A percentile compares a stretch with the other conserved stretches of the same genome.
Evolutionary conservation across 164 flowering plant genomes (phyloP).

Genomic region (Vitis riparia): DNA sequence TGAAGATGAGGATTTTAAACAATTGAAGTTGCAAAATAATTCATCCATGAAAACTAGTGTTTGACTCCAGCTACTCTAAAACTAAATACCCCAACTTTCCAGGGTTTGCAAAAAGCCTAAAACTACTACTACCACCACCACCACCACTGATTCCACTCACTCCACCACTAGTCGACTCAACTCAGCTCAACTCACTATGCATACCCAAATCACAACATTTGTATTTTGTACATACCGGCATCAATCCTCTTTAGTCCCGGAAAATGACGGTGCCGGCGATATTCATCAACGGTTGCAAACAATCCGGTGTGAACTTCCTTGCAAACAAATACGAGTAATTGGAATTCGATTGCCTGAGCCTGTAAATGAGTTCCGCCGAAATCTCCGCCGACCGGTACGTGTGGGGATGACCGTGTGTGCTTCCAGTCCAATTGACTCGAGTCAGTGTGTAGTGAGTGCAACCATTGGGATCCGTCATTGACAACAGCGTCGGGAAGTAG

Average conservation of each 20-base stretch:
- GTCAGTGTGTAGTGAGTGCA: slow-evolving; percentile 70
- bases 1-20: too few species aligned
- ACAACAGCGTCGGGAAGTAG: slow-evolving; percentile 81
- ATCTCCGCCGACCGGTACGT: slow-evolving; percentile 59
- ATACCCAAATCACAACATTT: too few species aligned
- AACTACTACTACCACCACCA: too few species aligned
- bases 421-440: slow-evolving; percentile 86
- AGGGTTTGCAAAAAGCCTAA: too few species aligned
- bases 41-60: too few species aligned
- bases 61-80: too few species aligned
- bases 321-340: slow-evolving; percentile 70
- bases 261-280: slow-evolving; percentile 65
- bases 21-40: too few species aligned
- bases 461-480: slow-evolving; percentile 74
- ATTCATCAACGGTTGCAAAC: slow-evolving; percentile 61
- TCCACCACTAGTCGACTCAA: too few species aligned
- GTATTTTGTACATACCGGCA: too few species aligned
- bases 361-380: slow-evolving; percentile 48
- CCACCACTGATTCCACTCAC: too few species aligned
- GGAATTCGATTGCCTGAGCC: slow-evolving; percentile 60
- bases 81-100: too few species aligned
- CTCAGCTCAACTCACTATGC: too few species aligned
- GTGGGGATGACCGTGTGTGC: slow-evolving; percentile 74
- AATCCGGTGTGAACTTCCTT: slow-evolving; percentile 77
- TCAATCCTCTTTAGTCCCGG: slow-evolving; percentile 46